Evolutionary conservation across 352 stramenopile genomes (phyloP), one percentile per base, ranked within the genome.

Genomic region (Globisporangium lucens): DNA sequence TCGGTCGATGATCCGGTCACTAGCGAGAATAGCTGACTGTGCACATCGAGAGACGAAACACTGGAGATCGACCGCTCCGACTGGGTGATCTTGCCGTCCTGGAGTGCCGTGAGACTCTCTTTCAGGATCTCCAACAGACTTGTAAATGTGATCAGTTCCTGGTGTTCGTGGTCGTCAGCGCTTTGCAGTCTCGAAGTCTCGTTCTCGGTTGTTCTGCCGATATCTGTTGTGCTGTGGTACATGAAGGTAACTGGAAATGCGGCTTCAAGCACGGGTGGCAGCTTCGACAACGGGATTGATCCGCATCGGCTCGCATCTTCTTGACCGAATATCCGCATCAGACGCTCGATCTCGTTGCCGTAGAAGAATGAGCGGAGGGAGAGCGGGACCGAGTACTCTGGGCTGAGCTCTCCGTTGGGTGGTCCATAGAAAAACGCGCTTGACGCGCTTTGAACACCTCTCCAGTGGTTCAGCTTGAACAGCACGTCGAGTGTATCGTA

Each of bases 391-490:
- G 71, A 78, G 61, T 81, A 81, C 20, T 53, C 66, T 53, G 57
- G 29, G 13, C 33, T n/a, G n/a, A 4, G 17, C 56, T 53, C 2
- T 35, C 12, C 15, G 9, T 6, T 59, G 20, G 9, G 27, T 52
- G 60, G 35, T 71, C 69, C n/a, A 73, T 53, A 47, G 75, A 85
- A 53, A 73, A 72, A 57, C 68, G 38, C 4, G 41, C 55, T 53
- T 67, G 76, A 62, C 63, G 67, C 7, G 62, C 68, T 72, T 46
- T 74, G 75, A 17, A 80, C 66, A 0, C 70, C 72, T 35, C 77
- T 69, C 79, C 75, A 85, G 56, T 86, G 79, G 29, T 83, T 79
- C 0, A 88, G 36, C 17, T 65, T 70, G 30, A 79, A 67, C 10
- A 81, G 20, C 2, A 72, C 56, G 24, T 84, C 66, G 0, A 88